Base-by-base conservation (phyloP, 179 eudicot genomes). In the Patellifolia procumbens region DNA sequence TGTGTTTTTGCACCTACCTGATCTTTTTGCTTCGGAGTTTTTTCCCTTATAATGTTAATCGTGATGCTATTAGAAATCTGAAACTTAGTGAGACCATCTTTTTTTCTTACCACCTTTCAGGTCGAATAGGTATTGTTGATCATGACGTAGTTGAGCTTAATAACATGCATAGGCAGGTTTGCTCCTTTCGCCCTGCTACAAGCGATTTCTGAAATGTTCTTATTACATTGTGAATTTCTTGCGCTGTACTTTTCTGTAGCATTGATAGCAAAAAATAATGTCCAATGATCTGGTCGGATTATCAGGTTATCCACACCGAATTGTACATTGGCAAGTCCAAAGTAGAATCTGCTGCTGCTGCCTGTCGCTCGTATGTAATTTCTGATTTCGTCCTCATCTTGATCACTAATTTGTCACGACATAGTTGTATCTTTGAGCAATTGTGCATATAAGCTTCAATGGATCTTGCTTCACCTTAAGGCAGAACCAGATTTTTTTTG, bases 111-210 rank as follows among this genome's bases (percentile, higher is more conserved):
- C 17, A 26, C 39, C 10, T 60, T 84, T 66, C 85, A 95, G 99
- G 99, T 63, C 86, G 89, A 56, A 39, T 95, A 49, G 99, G 99
- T 71, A 90, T 95, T 66, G 97, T 95, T 32, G 99, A 95, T 89
- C 95, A 95, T 88, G 99, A 95, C 83, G 88, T 95, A 26, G 99
- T 95, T 68, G 99, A 95, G 91, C 92, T 95, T 70, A 95, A 95
- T 83, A 95, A 95, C 85, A 84, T 95, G 83, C 99, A 95, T 83
- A 89, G 99, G 82, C 98, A 95, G 97, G 99, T 95, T 85, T 31
- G 78, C 68, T 26, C 51, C 55, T 55, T 77, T 74, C 55, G 2
- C 26, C 13, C 2, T 62, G 56, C 3, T 53, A 37, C 26, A 66
- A 9, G 60, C 46, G 22, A 58, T 49, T 24, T 46, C 49, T 26